A percentile compares a stretch with the other conserved stretches of the same genome.
phyloP scores from a whole-genome alignment of 2,329 filamentous ascomycete species.

The Pseudocercospora vitis region DNA sequence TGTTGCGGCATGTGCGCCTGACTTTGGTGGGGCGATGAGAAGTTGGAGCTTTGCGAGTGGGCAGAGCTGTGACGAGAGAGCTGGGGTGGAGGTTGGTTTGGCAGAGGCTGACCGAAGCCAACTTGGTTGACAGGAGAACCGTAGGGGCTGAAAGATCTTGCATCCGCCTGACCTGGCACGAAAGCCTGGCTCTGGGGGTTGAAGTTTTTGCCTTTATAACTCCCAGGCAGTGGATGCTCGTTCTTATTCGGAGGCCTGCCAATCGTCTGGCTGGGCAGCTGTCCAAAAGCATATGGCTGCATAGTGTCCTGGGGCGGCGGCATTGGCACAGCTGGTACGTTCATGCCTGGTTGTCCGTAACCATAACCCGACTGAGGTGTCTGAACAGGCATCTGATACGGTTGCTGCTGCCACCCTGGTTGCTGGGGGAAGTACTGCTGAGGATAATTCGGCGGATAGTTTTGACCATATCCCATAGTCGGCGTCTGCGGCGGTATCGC shows the following conservation, averaged over 20 bases:
- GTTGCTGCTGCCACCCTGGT: conserved; percentile 35
- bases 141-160: conserved; percentile 30
- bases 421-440: conserved; percentile 31
- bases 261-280: conserved; percentile 69
- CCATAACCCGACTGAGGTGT: conserved; percentile 18
- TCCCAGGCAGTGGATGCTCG: conserved; percentile 81
- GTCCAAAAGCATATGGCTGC: conserved; percentile 70
- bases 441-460: conserved; percentile 18
- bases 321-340: background rate
- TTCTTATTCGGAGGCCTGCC: conserved; percentile 70
- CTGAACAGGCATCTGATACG: conserved; percentile 30
- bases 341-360: conserved; percentile 4
- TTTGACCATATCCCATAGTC: conserved; percentile 22
- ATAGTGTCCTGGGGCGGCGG: conserved; percentile 38
- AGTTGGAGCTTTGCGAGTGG: conserved; percentile 35
- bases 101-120: conserved; percentile 14
- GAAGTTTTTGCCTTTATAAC: conserved; percentile 80
- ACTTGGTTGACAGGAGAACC: conserved; percentile 17
- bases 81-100: conserved; percentile 17
- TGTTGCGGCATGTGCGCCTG: conserved; percentile 24
- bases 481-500: conserved; percentile 29
- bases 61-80: conserved; percentile 38
- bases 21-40: conserved; percentile 28
- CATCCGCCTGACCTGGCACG: conserved; percentile 60
- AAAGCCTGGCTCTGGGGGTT: conserved; percentile 95